Evolutionary conservation across 768 basidiomycete species (phyloP), one percentile per base, ranked within the genome.

Genomic region (Boletus sp.): DNA sequence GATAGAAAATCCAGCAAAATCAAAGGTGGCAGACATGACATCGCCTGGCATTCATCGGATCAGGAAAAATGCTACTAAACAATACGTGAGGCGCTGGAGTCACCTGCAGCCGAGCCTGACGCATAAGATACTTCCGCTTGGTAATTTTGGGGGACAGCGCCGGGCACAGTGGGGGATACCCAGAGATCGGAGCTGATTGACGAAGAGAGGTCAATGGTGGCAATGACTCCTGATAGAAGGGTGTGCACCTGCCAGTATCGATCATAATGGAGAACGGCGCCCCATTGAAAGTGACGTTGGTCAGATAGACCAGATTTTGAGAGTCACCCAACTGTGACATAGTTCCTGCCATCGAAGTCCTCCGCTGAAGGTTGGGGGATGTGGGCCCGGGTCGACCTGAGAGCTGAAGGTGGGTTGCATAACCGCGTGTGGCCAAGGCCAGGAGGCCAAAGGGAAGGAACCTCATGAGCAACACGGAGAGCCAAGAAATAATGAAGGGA

Each of bases 111-210:
- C 2, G 68, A 67, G 33, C 83, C 84, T 15, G 81, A 75, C 15
- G 83, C 86, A 71, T 87, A 88, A 7, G 69, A 64, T 18, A 86
- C 77, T 15, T 64, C 64, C 18, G 76, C 67, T 8, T 70, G 71
- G 49, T 65, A 68, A 3, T 76, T 77, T 37, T 80, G 77, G 28
- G 70, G 61, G 17, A 61, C 73, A 35, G 77, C 77, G 37, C 67
- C 67, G 11, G 72, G 70, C 7, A 85, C 77, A 50, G 56, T 56
- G 32, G 77, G 76, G 10, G 80, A 77, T 6, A 87, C 79, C 80
- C 83, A 87, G 8, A 87, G 69, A 65, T 89, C 87, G 15, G 86
- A 86, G 57, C 86, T 89, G 49, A 39, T 37, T 17, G 12, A 58
- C 70, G 71, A 33, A 10, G 6, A 33, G 5, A 12, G 30, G n/a